These are phyloP conservation scores for Colletotrichum sp. DNA, from an alignment of 2,329 filamentous ascomycete species.

Conservation along the genomic window DNA sequence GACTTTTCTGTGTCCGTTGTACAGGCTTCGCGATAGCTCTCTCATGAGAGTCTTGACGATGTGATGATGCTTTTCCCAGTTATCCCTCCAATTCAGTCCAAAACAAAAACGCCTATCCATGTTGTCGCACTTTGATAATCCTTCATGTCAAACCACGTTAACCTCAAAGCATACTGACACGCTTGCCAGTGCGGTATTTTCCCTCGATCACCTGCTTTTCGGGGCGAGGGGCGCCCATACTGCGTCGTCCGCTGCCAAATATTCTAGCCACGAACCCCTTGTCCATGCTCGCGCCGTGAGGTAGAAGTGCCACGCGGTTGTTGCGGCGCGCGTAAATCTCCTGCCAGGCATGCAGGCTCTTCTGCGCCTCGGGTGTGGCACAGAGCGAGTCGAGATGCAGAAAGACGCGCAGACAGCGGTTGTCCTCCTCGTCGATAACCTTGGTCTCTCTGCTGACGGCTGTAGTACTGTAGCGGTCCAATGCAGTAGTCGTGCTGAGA, in stretches of 20 bases:
- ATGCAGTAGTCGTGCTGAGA: conserved; percentile 13
- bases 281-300: conserved; percentile 33
- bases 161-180: conserved; percentile 8
- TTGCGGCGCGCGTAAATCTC: conserved; percentile 49
- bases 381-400: conserved; percentile 51
- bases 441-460: background rate
- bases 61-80: background rate
- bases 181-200: conserved; percentile 13
- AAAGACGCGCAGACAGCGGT: conserved; percentile 39
- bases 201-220: conserved; percentile 12
- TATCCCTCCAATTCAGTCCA: background rate
- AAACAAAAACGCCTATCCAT: conserved; percentile 1
- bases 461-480: background rate
- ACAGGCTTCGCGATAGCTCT: background rate
- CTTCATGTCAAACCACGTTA: background rate
- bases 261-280: conserved; percentile 14
- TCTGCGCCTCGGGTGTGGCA: conserved; percentile 50
- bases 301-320: conserved; percentile 44
- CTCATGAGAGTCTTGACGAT: background rate
- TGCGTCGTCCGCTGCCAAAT: conserved; percentile 14
- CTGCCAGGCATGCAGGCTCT: conserved; percentile 55
- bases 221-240: background rate
- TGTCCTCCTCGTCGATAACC: conserved; percentile 15
- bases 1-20: background rate
- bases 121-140: background rate